These are phyloP conservation scores for Clonostachys rhizophaga DNA, from an alignment of 2,329 filamentous ascomycete genomes.

Conservation along the genomic window DNA sequence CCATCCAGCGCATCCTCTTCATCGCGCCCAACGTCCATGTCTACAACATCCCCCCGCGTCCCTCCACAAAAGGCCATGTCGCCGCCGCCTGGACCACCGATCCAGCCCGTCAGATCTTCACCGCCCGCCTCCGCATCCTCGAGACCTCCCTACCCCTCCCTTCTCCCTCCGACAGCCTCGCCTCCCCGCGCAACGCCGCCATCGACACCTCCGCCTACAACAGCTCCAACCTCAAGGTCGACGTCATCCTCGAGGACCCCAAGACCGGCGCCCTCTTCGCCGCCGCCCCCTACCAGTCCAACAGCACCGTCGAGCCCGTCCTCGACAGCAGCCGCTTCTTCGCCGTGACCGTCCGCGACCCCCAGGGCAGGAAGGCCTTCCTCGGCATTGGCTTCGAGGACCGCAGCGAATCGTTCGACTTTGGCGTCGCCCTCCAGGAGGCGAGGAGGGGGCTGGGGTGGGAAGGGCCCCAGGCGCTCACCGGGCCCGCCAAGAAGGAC, in stretches of 20 bases:
- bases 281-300: constrained; percentile 69
- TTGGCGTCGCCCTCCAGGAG: constrained; percentile 76
- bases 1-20: constrained; percentile 83
- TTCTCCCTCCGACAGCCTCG: constrained; percentile 5
- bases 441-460: constrained; percentile 65
- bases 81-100: constrained; percentile 74
- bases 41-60: constrained; percentile 80
- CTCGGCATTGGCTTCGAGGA: constrained; percentile 87
- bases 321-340: constrained; percentile 82
- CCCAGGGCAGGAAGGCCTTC: constrained; percentile 69
- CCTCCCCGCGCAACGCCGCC: constrained; percentile 9
- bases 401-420: constrained; percentile 80
- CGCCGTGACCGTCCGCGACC: constrained; percentile 74
- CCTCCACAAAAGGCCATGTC: constrained; percentile 73
- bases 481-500: constrained; percentile 25
- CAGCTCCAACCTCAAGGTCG: constrained; percentile 51
- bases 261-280: constrained; percentile 73
- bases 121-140: constrained; percentile 72
- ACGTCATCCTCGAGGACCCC: constrained; percentile 76
- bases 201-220: constrained; percentile 32
- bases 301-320: constrained; percentile 68
- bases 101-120: constrained; percentile 75
- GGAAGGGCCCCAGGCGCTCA: constrained; percentile 27
- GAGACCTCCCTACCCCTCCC: constrained; percentile 54
- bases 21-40: constrained; percentile 71